Evolutionary conservation across 495 filamentous ascomycete species (phyloP), one percentile per base, ranked within the genome.

Genomic region (Podospora pseudocomata): DNA sequence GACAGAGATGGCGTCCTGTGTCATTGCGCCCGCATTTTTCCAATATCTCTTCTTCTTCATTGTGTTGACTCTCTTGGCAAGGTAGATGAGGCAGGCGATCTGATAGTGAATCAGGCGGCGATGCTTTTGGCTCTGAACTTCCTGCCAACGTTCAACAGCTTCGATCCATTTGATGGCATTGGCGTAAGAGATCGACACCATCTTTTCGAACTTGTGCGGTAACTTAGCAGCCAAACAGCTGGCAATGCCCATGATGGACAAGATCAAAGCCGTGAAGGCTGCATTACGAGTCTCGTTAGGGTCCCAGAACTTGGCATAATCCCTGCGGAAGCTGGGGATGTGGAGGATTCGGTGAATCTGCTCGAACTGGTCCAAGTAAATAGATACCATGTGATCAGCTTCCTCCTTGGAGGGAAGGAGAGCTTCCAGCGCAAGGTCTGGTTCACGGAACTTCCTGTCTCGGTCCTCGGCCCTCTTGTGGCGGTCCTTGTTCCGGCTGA

Each of bases 1-100:
- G 70, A 87, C 86, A 9, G 79, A 76, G 53, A 88, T 79, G 62
- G 84, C 86, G 65, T 86, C 82, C 70, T 85, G 83, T 32, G 87
- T 78, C 70, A 90, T 72, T 3, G 80, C 79, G 16, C 84, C 82
- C 0, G 84, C 85, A 1, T 81, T 77, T 44, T 84, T 80, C 88
- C 88, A 90, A 68, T 86, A 82, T 6, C 76, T 72, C 74, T 82
- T 82, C 75, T 82, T 82, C 60, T 79, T 80, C n/a, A 81, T 72
- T 28, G 78, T 80, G 72, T 80, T 80, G 67, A 81, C 74, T 7
- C 80, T 69, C 67, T 83, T 83, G 32, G 75, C 81, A 2, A 83
- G 75, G 53, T 82, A 82, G 15, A 80, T 55, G 6, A 83, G 71
- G 64, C 80, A 83, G 30, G 75, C 74, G 68, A 83, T 79, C 70